phyloP scores from a whole-genome alignment of 1,284 basidiomycete species.

The Boletus holoroseus region DNA sequence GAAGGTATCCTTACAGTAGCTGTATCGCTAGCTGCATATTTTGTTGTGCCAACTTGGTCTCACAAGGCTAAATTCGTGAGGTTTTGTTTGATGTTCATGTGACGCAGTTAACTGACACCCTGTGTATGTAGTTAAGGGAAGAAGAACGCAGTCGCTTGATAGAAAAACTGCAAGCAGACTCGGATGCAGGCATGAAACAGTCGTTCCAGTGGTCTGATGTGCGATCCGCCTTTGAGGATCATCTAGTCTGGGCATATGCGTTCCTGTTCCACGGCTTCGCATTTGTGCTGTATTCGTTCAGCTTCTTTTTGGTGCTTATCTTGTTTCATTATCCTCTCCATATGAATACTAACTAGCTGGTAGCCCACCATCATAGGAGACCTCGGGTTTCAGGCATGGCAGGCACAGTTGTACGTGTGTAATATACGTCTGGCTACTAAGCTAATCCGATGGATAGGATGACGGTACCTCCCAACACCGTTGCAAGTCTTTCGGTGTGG shows the following conservation, averaged over 20 bases:
- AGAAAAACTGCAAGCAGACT: slow-evolving; percentile 45
- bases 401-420: slow-evolving; percentile 49
- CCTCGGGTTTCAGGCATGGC: slow-evolving; percentile 53
- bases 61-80: slow-evolving; percentile 51
- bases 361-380: slow-evolving; percentile 58
- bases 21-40: slow-evolving; percentile 47
- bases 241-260: slow-evolving; percentile 60
- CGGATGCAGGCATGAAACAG: slow-evolving; percentile 49
- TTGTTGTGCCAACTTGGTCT: slow-evolving; percentile 55
- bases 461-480: slow-evolving; percentile 54
- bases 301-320: slow-evolving; percentile 46
- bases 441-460: slow-evolving; percentile 34
- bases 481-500: slow-evolving; percentile 48
- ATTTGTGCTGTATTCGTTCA: slow-evolving; percentile 51
- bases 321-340: neutral
- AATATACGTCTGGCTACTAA: neutral
- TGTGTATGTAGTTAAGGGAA: slow-evolving; percentile 42
- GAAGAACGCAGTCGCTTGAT: slow-evolving; percentile 46
- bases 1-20: slow-evolving; percentile 52
- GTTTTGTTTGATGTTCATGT: neutral
- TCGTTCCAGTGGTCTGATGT: slow-evolving; percentile 47
- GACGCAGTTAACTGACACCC: neutral
- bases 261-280: slow-evolving; percentile 64
- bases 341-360: neutral
- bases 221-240: slow-evolving; percentile 51